These are phyloP conservation scores for Serendipita sp. DNA, from an alignment of 768 basidiomycete genomes.

Conservation along the genomic window DNA sequence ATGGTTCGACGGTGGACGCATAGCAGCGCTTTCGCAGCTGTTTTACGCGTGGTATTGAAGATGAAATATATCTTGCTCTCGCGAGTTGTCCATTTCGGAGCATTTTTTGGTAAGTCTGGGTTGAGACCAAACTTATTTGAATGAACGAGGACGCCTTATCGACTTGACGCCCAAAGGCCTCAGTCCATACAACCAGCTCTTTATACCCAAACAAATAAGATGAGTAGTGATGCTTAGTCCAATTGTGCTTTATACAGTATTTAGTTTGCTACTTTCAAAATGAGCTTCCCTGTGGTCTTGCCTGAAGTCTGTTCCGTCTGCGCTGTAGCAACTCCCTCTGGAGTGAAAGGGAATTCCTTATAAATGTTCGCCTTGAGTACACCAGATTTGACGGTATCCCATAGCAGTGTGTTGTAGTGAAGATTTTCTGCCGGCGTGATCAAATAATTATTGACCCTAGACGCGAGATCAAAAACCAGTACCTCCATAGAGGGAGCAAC, in stretches of 20 bases:
- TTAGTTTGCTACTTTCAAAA: slow-evolving; percentile 44
- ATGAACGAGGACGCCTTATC: background rate
- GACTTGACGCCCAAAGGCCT: background rate
- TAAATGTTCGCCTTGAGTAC: slow-evolving; percentile 48
- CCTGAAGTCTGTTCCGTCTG: slow-evolving; percentile 65
- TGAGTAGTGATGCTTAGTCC: too few relatives aligned
- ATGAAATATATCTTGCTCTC: slow-evolving; percentile 1
- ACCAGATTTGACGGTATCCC: slow-evolving; percentile 39
- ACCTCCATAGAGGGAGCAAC: slow-evolving; percentile 14
- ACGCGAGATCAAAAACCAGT: slow-evolving; percentile 12
- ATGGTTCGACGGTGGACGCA: background rate
- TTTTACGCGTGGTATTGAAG: background rate
- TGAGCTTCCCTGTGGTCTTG: slow-evolving; percentile 69
- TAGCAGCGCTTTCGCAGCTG: background rate
- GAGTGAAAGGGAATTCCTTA: slow-evolving; percentile 70
- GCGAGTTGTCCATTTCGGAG: background rate
- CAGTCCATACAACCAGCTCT: too few relatives aligned
- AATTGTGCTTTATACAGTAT: too few relatives aligned
- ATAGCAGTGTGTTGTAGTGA: slow-evolving; percentile 50
- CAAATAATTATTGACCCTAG: slow-evolving; percentile 54
- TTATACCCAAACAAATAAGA: too few relatives aligned
- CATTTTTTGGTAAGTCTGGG: background rate
- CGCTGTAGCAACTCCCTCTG: slow-evolving; percentile 57
- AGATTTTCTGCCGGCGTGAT: slow-evolving; percentile 55
- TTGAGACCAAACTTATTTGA: background rate